Conservation (phyloP, 352 stramenopile genomes). For the Stephanocyclus meneghinianus region DNA sequence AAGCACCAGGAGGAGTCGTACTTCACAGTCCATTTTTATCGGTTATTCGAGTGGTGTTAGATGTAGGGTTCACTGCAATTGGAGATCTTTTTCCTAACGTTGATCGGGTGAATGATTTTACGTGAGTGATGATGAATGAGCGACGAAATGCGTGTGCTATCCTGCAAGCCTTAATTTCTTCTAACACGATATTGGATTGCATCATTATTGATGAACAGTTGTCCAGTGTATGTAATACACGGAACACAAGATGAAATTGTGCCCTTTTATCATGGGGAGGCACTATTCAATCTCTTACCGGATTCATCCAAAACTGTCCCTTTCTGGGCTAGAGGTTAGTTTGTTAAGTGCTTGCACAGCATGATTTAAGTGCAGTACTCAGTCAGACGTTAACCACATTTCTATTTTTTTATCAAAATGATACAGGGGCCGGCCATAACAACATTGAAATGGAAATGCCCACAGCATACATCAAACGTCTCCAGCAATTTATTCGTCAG, state of each 20-base stretch:
- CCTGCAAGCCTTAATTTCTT: background rate
- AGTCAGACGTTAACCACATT: too few species aligned
- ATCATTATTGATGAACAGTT: constrained; percentile 56
- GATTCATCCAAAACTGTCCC: constrained; percentile 65
- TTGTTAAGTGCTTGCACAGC: too few species aligned
- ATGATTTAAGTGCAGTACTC: too few species aligned
- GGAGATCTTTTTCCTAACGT: constrained; percentile 94
- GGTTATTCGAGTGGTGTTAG: constrained; percentile 93
- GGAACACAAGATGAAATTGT: constrained; percentile 54
- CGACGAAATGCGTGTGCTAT: background rate
- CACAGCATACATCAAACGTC: constrained; percentile 52
- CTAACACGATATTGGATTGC: constrained; percentile 3
- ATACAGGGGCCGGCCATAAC: constrained; percentile 88
- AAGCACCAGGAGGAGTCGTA: constrained; percentile 86
- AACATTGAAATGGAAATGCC: constrained; percentile 88
- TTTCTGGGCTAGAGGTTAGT: constrained; percentile 89
- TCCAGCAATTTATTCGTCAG: constrained; percentile 52
- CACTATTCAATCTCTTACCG: constrained; percentile 45
- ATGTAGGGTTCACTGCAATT: constrained; percentile 90
- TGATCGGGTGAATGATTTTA: constrained; percentile 87
- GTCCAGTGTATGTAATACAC: constrained; percentile 54
- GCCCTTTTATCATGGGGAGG: constrained; percentile 54
- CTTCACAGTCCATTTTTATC: constrained; percentile 90
- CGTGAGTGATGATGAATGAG: constrained; percentile 25
- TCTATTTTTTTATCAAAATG: background rate